Conservation (phyloP, 441 rosid species). For the Arabidopsis lyrata region DNA sequence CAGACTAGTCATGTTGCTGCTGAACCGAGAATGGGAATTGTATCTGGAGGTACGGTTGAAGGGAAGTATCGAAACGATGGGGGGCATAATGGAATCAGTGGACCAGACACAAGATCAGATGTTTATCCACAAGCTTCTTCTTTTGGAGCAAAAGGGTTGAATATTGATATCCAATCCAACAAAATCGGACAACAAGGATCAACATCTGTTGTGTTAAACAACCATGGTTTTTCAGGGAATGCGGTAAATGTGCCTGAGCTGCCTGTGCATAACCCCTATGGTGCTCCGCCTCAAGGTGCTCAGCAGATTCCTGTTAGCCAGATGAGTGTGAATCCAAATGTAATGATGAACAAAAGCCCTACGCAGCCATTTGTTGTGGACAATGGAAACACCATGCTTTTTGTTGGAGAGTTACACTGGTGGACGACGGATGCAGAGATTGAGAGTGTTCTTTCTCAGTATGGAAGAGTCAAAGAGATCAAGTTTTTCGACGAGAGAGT, state of each 20-base stretch:
- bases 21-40: slow-evolving; percentile 54
- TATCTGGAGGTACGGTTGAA: slow-evolving; percentile 54
- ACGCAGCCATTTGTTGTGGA: slow-evolving; percentile 67
- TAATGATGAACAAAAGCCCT: slow-evolving; percentile 67
- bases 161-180: slow-evolving; percentile 54
- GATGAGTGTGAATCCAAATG: slow-evolving; percentile 55
- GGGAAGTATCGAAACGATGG: slow-evolving; percentile 56
- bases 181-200: slow-evolving; percentile 59
- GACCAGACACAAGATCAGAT: slow-evolving; percentile 57
- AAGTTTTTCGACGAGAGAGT: slow-evolving; percentile 93
- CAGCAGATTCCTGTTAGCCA: slow-evolving; percentile 62
- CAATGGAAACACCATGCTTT: slow-evolving; percentile 84
- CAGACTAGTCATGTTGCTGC: slow-evolving; percentile 53
- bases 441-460: slow-evolving; percentile 77
- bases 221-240: slow-evolving; percentile 57
- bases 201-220: slow-evolving; percentile 51
- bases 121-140: slow-evolving; percentile 54
- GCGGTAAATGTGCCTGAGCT: slow-evolving; percentile 55
- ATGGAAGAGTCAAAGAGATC: slow-evolving; percentile 79
- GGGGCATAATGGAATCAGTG: slow-evolving; percentile 51
- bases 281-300: slow-evolving; percentile 51
- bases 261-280: slow-evolving; percentile 53
- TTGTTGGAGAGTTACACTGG: slow-evolving; percentile 97
- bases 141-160: slow-evolving; percentile 53
- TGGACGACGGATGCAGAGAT: slow-evolving; percentile 99